Conservation (phyloP, 768 basidiomycete genomes). For the Paxillus ammoniavirescens region DNA sequence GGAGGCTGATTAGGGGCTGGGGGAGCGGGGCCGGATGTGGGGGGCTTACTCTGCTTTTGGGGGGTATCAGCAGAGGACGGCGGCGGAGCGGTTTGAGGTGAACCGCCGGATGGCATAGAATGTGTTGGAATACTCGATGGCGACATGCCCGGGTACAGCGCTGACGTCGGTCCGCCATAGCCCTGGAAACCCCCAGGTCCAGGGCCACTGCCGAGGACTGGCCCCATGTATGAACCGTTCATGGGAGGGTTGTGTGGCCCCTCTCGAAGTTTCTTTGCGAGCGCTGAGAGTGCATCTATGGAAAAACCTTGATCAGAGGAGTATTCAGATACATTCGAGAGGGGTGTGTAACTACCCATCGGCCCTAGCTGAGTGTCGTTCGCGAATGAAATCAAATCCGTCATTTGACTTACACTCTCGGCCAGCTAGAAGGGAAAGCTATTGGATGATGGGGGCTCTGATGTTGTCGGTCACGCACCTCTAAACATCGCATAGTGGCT, state of each 20-base stretch:
- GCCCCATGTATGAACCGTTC: constrained; percentile 20
- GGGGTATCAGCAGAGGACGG: constrained; percentile 52
- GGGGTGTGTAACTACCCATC: constrained; percentile 49
- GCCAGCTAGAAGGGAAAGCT: constrained; percentile 50
- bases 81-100: constrained; percentile 47
- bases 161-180: constrained; percentile 35
- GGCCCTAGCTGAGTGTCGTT: constrained; percentile 56
- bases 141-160: constrained; percentile 45
- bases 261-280: constrained; percentile 40
- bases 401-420: constrained; percentile 80
- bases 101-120: constrained; percentile 38
- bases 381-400: constrained; percentile 70
- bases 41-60: constrained; percentile 63
- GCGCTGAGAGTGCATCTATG: constrained; percentile 44
- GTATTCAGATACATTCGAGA: constrained; percentile 25
- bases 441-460: constrained; percentile 3
- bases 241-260: constrained; percentile 8
- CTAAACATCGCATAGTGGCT: constrained; percentile 85
- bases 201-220: constrained; percentile 11
- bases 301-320: constrained; percentile 19
- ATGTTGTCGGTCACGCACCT: constrained; percentile 43
- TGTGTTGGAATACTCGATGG: constrained; percentile 46
- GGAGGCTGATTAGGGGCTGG: constrained; percentile 39
- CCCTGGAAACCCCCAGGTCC: constrained; percentile 24
- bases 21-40: constrained; percentile 42